These are phyloP conservation scores for Amylostereum areolatum DNA, from an alignment of 1,284 basidiomycete species.

Conservation along the genomic window DNA sequence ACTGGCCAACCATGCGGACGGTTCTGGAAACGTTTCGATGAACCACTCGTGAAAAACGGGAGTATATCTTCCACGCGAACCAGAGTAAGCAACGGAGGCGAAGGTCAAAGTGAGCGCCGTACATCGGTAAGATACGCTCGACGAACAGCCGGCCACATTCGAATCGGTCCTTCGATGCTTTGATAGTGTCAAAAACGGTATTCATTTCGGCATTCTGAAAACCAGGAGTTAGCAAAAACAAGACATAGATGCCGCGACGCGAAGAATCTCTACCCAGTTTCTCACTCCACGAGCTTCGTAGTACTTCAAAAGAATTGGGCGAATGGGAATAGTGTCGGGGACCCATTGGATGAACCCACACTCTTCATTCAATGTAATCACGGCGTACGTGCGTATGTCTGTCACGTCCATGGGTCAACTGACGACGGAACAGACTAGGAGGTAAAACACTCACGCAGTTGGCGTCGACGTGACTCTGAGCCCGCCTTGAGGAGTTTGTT, in stretches of 20 bases:
- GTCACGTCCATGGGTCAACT: constrained; percentile 7
- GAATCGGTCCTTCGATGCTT: constrained; percentile 34
- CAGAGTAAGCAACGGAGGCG: constrained; percentile 17
- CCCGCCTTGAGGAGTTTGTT: constrained; percentile 95
- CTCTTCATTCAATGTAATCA: constrained; percentile 95
- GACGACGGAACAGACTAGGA: background rate
- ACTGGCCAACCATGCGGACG: constrained; percentile 89
- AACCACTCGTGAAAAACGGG: constrained; percentile 99
- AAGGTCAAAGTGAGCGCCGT: constrained; percentile 14
- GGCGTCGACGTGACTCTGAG: constrained; percentile 86
- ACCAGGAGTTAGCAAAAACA: background rate
- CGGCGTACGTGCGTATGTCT: constrained; percentile 96
- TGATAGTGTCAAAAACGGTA: constrained; percentile 51
- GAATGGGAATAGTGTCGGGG: constrained; percentile 84
- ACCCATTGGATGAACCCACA: constrained; percentile 99
- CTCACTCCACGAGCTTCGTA: constrained; percentile 64
- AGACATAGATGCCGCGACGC: background rate
- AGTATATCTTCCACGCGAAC: constrained; percentile 45
- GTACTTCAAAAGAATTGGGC: constrained; percentile 70
- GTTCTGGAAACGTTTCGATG: constrained; percentile 93
- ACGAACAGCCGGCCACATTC: too few relatives aligned
- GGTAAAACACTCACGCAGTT: constrained; percentile 61
- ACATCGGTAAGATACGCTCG: constrained; percentile 49
- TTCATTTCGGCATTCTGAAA: constrained; percentile 44
- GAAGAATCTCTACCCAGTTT: constrained; percentile 49